A percentile compares a stretch with the other conserved stretches of the same genome.
Evolutionary conservation across 2,329 filamentous ascomycete genomes (phyloP).

Genomic region (Penicillium sp.): DNA sequence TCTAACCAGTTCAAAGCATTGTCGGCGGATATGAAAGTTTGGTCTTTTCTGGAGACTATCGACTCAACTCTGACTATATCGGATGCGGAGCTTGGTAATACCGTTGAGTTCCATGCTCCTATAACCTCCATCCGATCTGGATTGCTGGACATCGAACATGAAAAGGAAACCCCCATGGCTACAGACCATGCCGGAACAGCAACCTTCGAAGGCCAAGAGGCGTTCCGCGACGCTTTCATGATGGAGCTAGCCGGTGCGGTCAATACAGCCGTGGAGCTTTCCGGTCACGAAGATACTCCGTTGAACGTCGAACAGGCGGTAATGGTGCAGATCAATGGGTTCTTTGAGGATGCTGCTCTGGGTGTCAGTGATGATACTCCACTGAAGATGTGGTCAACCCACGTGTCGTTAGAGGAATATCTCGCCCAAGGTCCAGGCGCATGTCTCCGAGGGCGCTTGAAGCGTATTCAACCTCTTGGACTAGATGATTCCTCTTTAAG

Average conservation of each 20-base stretch:
- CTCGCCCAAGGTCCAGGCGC: conserved; percentile 56
- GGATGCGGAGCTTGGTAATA: conserved; percentile 40
- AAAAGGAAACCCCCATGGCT: conserved; percentile 32
- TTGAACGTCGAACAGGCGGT: conserved; percentile 55
- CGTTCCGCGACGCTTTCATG: conserved; percentile 28
- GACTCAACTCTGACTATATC: conserved; percentile 57
- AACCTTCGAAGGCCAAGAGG: conserved; percentile 31
- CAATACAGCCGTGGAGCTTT: conserved; percentile 24
- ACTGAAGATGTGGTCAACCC: conserved; percentile 35
- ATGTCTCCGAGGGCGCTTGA: conserved; percentile 57
- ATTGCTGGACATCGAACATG: conserved; percentile 33
- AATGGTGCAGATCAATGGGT: conserved; percentile 59
- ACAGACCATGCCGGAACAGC: conserved; percentile 34
- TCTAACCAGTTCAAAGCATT: conserved; percentile 58
- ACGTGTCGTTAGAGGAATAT: conserved; percentile 47
- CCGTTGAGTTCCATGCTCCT: conserved; percentile 59
- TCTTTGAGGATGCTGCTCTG: conserved; percentile 62
- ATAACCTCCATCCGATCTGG: conserved; percentile 53
- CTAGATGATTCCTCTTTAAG: conserved; percentile 33
- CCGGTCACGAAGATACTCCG: conserved; percentile 42
- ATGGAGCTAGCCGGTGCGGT: conserved; percentile 23
- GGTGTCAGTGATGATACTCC: conserved; percentile 47
- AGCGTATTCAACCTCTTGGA: conserved; percentile 23
- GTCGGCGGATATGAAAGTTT: conserved; percentile 59
- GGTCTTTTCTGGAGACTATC: conserved; percentile 64